Evolutionary conservation across 768 basidiomycete species (phyloP), one percentile per base, ranked within the genome.

Genomic region (Suillus variegatus): DNA sequence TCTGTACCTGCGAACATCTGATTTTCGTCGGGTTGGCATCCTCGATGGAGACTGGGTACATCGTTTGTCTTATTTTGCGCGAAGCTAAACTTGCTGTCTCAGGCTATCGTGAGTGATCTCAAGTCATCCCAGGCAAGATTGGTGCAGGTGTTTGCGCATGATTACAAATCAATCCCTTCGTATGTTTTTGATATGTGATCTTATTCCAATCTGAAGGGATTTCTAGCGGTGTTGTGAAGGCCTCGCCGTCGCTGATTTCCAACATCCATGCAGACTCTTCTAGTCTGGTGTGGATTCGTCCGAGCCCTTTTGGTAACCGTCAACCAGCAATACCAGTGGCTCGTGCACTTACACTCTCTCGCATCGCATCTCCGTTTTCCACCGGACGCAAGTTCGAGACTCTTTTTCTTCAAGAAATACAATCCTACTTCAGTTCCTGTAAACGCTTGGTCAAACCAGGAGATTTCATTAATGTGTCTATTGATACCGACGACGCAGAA

Each of bases 1-100:
- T 4, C 68, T 93, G 0, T 92, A 89, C 73, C 69, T 91, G 41
- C 82, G 83, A 40, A 87, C 90, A 2, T 71, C 80, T n/a, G 88
- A 91, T 65, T 79, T 95, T 18, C 83, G 85, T 46, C 84, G 80
- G 61, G 77, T 92, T 49, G 92, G 93, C 16, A 73, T 89, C 7
- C 80, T 92, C 60, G 84, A 85, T 67, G 89, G 89, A 40, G 93
- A 94, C 71, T 95, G 93, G 94, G 93, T 91, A 75, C 54, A 82
- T 55, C 56, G 62, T 44, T 46, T 47, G 43, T 2, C 10, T 43
- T 66, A 22, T 22, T 41, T 61, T 57, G 46, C 22, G 9, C 55
- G 40, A 67, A 25, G 16, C 40, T 58, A 68, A 55, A 71, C 16
- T 65, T 32, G 28, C 41, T 32, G 12, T 43, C 18, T 6, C 58